Percentiles rank a stretch among this genome's conserved stretches.
phyloP scores from a whole-genome alignment of 768 basidiomycete genomes.

The Suillus brevipes region DNA sequence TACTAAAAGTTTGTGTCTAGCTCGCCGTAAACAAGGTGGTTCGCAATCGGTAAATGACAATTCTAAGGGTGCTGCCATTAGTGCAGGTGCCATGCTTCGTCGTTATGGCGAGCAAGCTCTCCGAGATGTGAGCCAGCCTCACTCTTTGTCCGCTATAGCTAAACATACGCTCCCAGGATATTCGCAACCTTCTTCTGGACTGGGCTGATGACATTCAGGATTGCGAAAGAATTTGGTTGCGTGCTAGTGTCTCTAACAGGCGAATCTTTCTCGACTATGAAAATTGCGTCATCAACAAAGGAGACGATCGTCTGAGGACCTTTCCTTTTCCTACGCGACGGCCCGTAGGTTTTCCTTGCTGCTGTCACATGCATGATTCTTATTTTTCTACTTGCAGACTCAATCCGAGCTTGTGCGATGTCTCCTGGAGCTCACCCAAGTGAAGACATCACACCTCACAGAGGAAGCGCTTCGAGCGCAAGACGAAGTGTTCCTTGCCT shows the following conservation, averaged over 20 bases:
- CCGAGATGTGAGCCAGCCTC: constrained; percentile 65
- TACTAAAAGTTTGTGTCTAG: constrained; percentile 42
- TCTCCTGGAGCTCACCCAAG: constrained; percentile 79
- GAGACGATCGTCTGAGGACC: constrained; percentile 79
- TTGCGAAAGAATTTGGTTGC: constrained; percentile 91
- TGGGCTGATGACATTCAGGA: constrained; percentile 86
- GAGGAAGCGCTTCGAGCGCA: constrained; percentile 81
- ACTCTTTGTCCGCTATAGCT: background rate
- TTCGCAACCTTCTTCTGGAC: constrained; percentile 75
- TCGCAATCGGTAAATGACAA: constrained; percentile 92
- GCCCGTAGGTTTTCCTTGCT: constrained; percentile 61
- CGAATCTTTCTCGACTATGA: constrained; percentile 92
- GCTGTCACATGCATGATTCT: background rate
- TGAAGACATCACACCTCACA: constrained; percentile 84
- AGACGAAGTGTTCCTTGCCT: constrained; percentile 88
- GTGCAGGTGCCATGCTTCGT: constrained; percentile 90
- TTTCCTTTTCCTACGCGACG: constrained; percentile 97
- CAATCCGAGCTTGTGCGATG: constrained; percentile 88
- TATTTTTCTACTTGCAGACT: constrained; percentile 51
- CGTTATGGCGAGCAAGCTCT: constrained; percentile 95
- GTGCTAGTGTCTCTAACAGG: constrained; percentile 85
- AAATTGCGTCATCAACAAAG: constrained; percentile 70
- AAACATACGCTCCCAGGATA: constrained; percentile 57
- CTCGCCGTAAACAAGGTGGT: constrained; percentile 96
- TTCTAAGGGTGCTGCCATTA: constrained; percentile 88